A percentile compares a stretch with the other conserved stretches of the same genome.
Conservation (phyloP, 2,329 filamentous ascomycete genomes). For the Aspergillus hiratsukae region DNA sequence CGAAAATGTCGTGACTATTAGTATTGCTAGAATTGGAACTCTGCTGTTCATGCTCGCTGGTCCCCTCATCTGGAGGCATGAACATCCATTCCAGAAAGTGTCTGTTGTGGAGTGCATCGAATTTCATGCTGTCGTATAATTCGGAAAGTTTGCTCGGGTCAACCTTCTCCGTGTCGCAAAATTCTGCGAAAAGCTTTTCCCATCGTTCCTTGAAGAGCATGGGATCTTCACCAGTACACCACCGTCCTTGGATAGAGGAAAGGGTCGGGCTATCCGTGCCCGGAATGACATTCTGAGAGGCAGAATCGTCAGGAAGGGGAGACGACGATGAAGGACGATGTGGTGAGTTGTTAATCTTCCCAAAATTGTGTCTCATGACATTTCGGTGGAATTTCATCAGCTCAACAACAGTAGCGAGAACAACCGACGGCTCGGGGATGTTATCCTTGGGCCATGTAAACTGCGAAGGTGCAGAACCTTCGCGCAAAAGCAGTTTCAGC, state of each 20-base stretch:
- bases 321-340: background rate
- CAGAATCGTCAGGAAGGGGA: background rate
- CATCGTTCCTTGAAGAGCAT: slow-evolving; percentile 93
- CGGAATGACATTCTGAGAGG: slow-evolving; percentile 13
- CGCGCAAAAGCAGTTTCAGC: slow-evolving; percentile 83
- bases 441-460: slow-evolving; percentile 96
- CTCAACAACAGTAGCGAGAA: slow-evolving; percentile 86
- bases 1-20: slow-evolving; percentile 15
- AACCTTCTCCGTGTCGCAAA: slow-evolving; percentile 94
- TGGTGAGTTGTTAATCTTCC: slow-evolving; percentile 62
- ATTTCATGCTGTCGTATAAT: slow-evolving; percentile 99
- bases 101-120: slow-evolving; percentile 93
- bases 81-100: slow-evolving; percentile 98
- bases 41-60: slow-evolving; percentile 60
- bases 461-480: slow-evolving; percentile 89
- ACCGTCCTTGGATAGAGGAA: slow-evolving; percentile 75
- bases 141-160: slow-evolving; percentile 98
- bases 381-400: slow-evolving; percentile 95
- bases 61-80: slow-evolving; percentile 73
- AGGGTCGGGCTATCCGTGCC: slow-evolving; percentile 48
- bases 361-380: slow-evolving; percentile 93
- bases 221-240: slow-evolving; percentile 94
- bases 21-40: slow-evolving; percentile 23
- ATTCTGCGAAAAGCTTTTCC: slow-evolving; percentile 97
- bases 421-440: slow-evolving; percentile 88